Conservation (phyloP, 768 basidiomycete genomes). For the Phaeolepiota aurea region DNA sequence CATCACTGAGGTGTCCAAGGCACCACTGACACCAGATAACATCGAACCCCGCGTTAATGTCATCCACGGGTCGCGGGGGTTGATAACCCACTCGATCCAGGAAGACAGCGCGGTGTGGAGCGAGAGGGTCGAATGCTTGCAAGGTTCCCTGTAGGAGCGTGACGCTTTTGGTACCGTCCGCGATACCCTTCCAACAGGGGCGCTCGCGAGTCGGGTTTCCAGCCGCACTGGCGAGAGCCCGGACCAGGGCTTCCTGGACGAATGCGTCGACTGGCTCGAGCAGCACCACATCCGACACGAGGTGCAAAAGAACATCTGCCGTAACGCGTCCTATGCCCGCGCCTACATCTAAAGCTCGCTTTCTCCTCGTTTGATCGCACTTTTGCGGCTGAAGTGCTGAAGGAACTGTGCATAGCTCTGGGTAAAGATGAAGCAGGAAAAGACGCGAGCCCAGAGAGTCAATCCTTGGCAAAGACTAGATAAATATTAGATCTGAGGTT, state of each 20-base stretch:
- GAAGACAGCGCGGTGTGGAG: constrained; percentile 34
- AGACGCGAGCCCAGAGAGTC: constrained; percentile 88
- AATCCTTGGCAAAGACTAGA: constrained; percentile 78
- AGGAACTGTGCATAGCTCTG: constrained; percentile 68
- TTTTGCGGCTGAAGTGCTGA: constrained; percentile 57
- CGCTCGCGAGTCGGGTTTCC: constrained; percentile 12
- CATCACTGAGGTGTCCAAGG: constrained; percentile 75
- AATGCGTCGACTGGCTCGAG: constrained; percentile 84
- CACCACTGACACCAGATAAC: constrained; percentile 98
- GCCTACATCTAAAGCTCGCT: constrained; percentile 84
- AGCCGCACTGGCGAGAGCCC: constrained; percentile 24
- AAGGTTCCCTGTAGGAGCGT: constrained; percentile 74
- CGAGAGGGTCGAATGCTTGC: constrained; percentile 72
- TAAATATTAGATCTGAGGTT: constrained; percentile 7
- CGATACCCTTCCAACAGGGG: constrained; percentile 59
- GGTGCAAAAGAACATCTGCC: constrained; percentile 78
- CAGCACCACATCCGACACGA: constrained; percentile 80
- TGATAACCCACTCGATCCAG: constrained; percentile 63
- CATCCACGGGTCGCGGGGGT: constrained; percentile 31
- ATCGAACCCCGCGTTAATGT: constrained; percentile 67
- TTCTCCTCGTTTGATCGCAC: constrained; percentile 18
- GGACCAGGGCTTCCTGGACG: constrained; percentile 58
- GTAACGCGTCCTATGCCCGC: constrained; percentile 95
- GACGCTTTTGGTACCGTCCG: constrained; percentile 57
- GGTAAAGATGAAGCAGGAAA: constrained; percentile 75